Evolutionary conservation across 2,329 filamentous ascomycete species (phyloP), one percentile per base, ranked within the genome.

Genomic region (Chaetomiaceae sp.): DNA sequence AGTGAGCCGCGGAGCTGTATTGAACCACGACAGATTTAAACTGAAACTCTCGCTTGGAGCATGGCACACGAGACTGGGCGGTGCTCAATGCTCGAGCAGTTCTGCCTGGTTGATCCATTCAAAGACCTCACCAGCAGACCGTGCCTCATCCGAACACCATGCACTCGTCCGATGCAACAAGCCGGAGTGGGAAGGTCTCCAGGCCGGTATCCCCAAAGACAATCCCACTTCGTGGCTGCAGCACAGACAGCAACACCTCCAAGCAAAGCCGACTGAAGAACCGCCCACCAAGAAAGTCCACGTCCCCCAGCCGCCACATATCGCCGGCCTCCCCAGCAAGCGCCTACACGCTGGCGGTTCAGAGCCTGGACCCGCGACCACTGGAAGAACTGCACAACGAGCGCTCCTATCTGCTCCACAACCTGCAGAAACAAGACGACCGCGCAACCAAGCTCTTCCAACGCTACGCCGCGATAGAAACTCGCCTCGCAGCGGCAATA

Each of bases 301-400:
- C 11, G 5, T 21, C 41, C 8, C 8, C 20, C 32, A 21, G 29
- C 38, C 43, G 23, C n/a, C 20, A 9, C 20, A 27, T 27, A 9
- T 37, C 29, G 5, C 25, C 44, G 14, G 21, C 46, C 11, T 44
- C 13, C 5, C 30, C 16, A 10, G 23, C 47, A 32, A 48, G 8
- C 53, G 40, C 11, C 48, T 52, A 51, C 36, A 43, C 37, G 34
- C 29, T 29, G 9, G 41, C 51, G 1, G 29, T 66, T 9, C 53
- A 53, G 14, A 59, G 68, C 51, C 64, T 74, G 40, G 64, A 68
- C 3, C 71, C 70, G 2, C 69, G 74, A 1, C 62, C 72, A 0
- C 69, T 75, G 44, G 67, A 72, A 16, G 70, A 72, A 5, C 66
- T 80, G 4, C 69, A 73, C 48, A 63, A 65, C 3, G 78, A 84